These are phyloP conservation scores for Didymella pomorum DNA, from an alignment of 2,329 filamentous ascomycete genomes.

Conservation along the genomic window DNA sequence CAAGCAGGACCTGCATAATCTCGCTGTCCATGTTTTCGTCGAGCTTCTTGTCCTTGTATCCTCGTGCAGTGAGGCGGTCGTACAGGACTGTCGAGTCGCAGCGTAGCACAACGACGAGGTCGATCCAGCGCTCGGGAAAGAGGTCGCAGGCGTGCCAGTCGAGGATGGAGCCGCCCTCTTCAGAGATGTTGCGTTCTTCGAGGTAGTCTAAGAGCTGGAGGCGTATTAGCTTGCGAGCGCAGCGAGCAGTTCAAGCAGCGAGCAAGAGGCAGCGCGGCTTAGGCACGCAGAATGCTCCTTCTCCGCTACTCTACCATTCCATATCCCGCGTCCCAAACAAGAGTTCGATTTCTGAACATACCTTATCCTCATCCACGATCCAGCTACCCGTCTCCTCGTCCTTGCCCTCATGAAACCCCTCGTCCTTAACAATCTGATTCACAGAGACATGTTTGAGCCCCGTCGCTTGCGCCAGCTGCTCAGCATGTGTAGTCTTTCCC, in stretches of 20 bases:
- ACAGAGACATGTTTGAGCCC: slow-evolving; percentile 84
- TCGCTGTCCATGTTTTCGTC: slow-evolving; percentile 97
- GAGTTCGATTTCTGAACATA: slow-evolving; percentile 45
- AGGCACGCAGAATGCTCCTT: no score
- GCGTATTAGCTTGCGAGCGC: neutral
- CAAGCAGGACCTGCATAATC: slow-evolving; percentile 93
- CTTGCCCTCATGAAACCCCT: slow-evolving; percentile 84
- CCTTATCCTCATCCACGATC: slow-evolving; percentile 97
- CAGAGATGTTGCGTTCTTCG: slow-evolving; percentile 72
- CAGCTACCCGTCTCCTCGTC: slow-evolving; percentile 86
- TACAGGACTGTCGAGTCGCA: slow-evolving; percentile 82
- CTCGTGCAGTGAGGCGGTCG: slow-evolving; percentile 79
- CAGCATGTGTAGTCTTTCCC: slow-evolving; percentile 93
- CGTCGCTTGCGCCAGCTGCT: slow-evolving; percentile 77
- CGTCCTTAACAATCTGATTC: slow-evolving; percentile 91
- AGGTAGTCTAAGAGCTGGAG: slow-evolving; percentile 82
- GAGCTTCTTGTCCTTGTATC: slow-evolving; percentile 85
- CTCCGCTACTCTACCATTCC: no score
- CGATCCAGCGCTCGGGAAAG: slow-evolving; percentile 92
- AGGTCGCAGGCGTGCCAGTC: slow-evolving; percentile 99
- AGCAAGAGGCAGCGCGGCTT: neutral
- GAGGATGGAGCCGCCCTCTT: slow-evolving; percentile 83
- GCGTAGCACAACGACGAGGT: slow-evolving; percentile 89
- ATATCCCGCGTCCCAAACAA: no score
- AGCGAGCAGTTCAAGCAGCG: neutral